Conservation (phyloP, 768 basidiomycete genomes). For the Leucocoprinus sp. region DNA sequence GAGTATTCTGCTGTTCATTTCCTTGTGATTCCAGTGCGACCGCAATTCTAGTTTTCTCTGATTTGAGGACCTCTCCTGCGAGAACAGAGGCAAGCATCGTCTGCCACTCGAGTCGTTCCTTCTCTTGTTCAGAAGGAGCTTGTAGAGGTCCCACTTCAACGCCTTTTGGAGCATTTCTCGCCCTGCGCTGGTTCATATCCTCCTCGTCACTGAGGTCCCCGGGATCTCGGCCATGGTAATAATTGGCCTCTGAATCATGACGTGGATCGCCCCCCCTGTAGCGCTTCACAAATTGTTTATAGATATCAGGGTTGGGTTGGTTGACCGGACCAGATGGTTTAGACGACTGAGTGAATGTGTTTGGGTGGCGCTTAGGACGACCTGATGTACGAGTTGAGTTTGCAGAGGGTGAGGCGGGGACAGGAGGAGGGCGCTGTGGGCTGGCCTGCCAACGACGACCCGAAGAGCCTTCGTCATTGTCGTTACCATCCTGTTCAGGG, state of each 20-base stretch:
- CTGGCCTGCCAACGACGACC: conserved; percentile 36
- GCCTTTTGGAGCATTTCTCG: conserved; percentile 44
- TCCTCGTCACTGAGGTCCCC: conserved; percentile 77
- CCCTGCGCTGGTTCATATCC: conserved; percentile 37
- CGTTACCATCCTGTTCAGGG: conserved; percentile 29
- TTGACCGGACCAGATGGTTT: conserved; percentile 15
- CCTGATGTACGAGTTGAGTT: conserved; percentile 20
- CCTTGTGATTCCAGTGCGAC: conserved; percentile 62
- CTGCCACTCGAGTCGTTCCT: conserved; percentile 91
- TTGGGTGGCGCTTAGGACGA: conserved; percentile 22
- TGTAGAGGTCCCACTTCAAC: conserved; percentile 58
- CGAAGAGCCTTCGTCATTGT: conserved; percentile 41
- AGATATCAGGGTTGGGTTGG: conserved; percentile 47
- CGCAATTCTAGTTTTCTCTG: conserved; percentile 90
- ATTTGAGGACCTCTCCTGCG: conserved; percentile 87
- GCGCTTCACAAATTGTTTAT: conserved; percentile 71
- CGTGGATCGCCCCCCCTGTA: conserved; percentile 66
- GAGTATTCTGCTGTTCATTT: conserved; percentile 61
- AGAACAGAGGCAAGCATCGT: conserved; percentile 91
- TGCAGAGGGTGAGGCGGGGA: conserved; percentile 24
- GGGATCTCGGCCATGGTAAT: conserved; percentile 67
- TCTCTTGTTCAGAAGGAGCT: conserved; percentile 64
- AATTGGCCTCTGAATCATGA: conserved; percentile 78
- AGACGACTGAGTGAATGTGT: conserved; percentile 16
- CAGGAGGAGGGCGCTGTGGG: conserved; percentile 24